Percentiles rank a stretch among this genome's conserved stretches.
These are phyloP conservation scores for Penicillium sp. DNA, from an alignment of 2,329 filamentous ascomycete species.

Conservation along the genomic window DNA sequence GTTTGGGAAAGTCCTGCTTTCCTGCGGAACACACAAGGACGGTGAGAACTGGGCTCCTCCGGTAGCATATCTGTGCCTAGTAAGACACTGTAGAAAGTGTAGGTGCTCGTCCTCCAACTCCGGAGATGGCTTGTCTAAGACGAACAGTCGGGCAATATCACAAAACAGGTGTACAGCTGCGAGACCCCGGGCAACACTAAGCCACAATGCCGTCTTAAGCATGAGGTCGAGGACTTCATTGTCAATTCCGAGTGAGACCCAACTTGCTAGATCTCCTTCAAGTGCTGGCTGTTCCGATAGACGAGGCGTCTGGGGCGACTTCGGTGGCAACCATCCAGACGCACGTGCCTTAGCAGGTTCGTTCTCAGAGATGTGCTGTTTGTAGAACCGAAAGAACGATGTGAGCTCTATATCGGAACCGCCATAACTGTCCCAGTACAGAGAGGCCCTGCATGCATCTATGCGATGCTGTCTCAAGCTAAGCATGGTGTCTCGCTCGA, in stretches of 20 bases:
- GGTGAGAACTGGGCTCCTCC: constrained; percentile 15
- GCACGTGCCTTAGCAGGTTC: constrained; percentile 24
- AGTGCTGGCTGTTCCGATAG: constrained; percentile 15
- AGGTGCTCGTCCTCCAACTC: constrained; percentile 10
- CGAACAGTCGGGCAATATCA: constrained; percentile 32
- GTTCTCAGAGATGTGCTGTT: constrained; percentile 17
- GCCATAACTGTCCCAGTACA: constrained; percentile 25
- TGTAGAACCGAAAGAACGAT: constrained; percentile 27
- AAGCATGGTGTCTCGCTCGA: constrained; percentile 19
- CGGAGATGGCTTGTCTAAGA: constrained; percentile 16
- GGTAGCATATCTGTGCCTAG: constrained; percentile 20
- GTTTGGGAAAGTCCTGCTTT: constrained; percentile 9
- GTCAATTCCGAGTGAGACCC: constrained; percentile 13
- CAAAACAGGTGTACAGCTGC: constrained; percentile 36
- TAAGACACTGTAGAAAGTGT: constrained; percentile 23
- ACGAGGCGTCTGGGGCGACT: constrained; percentile 13
- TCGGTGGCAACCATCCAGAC: constrained; percentile 27
- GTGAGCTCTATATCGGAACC: constrained; percentile 27
- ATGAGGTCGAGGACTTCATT: constrained; percentile 23
- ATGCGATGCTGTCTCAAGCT: constrained; percentile 27
- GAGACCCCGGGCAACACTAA: constrained; percentile 32
- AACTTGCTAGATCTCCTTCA: constrained; percentile 21
- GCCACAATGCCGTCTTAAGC: constrained; percentile 33
- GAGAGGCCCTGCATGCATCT: constrained; percentile 25
- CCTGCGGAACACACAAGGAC: constrained; percentile 18